Evolutionary conservation across 192 early-diverging fungal species (phyloP), one percentile per base, ranked within the genome.

Genomic region (Backusella tuberculispora): DNA sequence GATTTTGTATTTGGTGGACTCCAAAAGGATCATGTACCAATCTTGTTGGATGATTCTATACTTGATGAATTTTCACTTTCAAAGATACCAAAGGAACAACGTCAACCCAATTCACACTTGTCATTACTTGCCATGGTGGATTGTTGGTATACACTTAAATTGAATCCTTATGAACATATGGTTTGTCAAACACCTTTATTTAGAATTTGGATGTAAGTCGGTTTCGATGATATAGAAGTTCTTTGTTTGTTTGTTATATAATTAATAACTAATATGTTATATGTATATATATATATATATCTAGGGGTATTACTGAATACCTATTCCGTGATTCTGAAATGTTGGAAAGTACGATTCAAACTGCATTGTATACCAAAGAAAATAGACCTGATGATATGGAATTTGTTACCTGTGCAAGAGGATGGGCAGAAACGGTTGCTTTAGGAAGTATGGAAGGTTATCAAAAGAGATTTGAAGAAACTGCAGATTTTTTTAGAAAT

Each of bases 121-220:
- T 98, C 97, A 5, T 78, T 99, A 26, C 80, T 99, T 45, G 93
- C 95, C 48, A 97, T 97, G 78, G 97, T 89, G 1, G 97, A 98
- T 73, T 97, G 95, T 75, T 99, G 97, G 97, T 86, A 94, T 81
- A 83, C 81, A 6, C 87, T 96, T 76, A 75, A 81, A 19, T 90
- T 95, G 80, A 94, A 95, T 68, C 96, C 97, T 15, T 99, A 98
- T 78, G 94, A 95, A 48, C 94, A 95, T 75, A 87, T 99, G 77
- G 93, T 99, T 8, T 98, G 96, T 73, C 95, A 98, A 83, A 99
- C 97, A 1, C 97, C 97, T 12, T 87, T 96, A 15, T 99, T 99
- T 80, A 85, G 95, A 15, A 88, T 98, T 78, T 94, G 96, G 91
- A 88, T 96, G 83, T 90, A 88, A 82, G 68, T n/a, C n/a, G n/a